Base-by-base conservation (phyloP, 108 stramenopile genomes). In the Conticribra guillardii region DNA sequence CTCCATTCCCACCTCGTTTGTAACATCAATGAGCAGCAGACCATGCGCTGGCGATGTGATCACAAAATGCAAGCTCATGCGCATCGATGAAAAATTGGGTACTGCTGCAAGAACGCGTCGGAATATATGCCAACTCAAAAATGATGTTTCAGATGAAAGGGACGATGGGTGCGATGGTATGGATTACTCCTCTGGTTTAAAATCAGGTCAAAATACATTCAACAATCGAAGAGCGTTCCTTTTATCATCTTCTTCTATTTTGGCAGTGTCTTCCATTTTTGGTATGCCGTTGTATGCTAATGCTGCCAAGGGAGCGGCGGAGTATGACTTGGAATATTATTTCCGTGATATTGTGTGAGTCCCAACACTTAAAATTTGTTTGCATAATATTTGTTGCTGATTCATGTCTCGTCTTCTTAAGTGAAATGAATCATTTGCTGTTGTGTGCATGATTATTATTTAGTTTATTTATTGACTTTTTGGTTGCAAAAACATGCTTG, bases 301-400 rank as follows among this genome's bases (percentile, higher is more conserved):
- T 15, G 87, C 87, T 4, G 89, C 69, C 5, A 84, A 86, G 33
- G 93, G 93, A 18, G 93, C 93, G 4, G 90, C 90, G 14, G 93
- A 94, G 78, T 81, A 90, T 34, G 93, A 94, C 53, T 78, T 91
- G 24, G 93, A 94, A 55, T 94, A 76, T 69, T 94, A 94, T 59
- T 71, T 91, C 41, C 88, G 93, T 31, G 87, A 91, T 74, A 55
- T 91, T 11, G 49, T 79, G 62, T 64, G 32, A 71, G 69, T 44
- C 37, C 37, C 5, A 41, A 41, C 37, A 9, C 5, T 41, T 41
- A 9, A 11, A 41, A 41, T 41, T 9, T 9, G 8, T 41, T 11
- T 41, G 5, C 37, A 41, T 9, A 41, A 41, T 9, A 41, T 41
- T 41, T 9, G 8, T 5, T 11, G 37, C 37, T 41, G 5, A 9